phyloP scores from a whole-genome alignment of 1,139 yeast species.

The Candida anutae region DNA sequence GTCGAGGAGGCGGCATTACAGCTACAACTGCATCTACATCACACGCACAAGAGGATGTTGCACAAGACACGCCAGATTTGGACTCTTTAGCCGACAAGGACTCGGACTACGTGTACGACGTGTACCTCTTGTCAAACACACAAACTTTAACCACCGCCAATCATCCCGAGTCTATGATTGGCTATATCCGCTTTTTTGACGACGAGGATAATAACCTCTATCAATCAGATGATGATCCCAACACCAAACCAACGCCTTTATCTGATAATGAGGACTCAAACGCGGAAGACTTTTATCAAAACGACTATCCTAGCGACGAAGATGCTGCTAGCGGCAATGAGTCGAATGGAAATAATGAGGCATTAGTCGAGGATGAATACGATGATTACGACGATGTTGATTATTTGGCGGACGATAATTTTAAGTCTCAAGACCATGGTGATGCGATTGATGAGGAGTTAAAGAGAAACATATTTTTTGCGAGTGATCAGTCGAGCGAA shows the following conservation, averaged over 20 bases:
- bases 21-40: not conserved
- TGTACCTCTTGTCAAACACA: constrained; percentile 40
- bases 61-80: not conserved
- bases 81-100: constrained; percentile 11
- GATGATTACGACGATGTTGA: constrained; percentile 16
- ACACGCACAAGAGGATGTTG: not conserved
- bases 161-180: constrained; percentile 48
- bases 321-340: constrained; percentile 39
- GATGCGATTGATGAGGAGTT: constrained; percentile 13
- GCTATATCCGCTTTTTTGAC: constrained; percentile 61
- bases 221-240: constrained; percentile 42
- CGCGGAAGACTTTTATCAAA: constrained; percentile 85
- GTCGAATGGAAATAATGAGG: constrained; percentile 24
- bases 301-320: constrained; percentile 94
- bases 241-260: constrained; percentile 21
- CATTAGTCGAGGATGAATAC: constrained; percentile 19
- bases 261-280: constrained; percentile 40
- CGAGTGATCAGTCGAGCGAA: constrained; percentile 49
- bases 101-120: constrained; percentile 83
- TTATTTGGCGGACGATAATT: constrained; percentile 12
- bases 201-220: constrained; percentile 46
- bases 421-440: constrained; percentile 10
- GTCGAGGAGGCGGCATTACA: constrained; percentile 2
- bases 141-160: constrained; percentile 38
- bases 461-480: constrained; percentile 43